These are phyloP conservation scores for Rhizophagus clarus DNA, from an alignment of 192 early-diverging fungal genomes.

Conservation along the genomic window DNA sequence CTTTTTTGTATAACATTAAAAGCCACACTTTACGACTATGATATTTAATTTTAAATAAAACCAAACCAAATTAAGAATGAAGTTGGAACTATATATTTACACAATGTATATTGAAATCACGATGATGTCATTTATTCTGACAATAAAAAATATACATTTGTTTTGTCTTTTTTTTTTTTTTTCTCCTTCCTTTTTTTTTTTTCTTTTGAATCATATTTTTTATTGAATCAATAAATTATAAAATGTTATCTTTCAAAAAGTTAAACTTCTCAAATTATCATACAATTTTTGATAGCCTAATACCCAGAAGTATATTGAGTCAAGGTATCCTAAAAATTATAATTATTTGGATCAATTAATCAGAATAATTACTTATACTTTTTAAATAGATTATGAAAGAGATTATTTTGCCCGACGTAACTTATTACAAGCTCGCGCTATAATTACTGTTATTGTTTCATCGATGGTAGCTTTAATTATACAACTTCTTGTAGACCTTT, in stretches of 20 bases:
- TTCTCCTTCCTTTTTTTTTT: no score
- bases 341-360: no score
- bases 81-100: no score
- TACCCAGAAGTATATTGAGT: background rate
- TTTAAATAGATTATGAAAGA: background rate
- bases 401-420: constrained; percentile 1
- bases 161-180: no score
- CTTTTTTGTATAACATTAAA: no score
- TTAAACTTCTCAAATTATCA: background rate
- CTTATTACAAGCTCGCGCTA: constrained; percentile 1
- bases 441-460: constrained; percentile 3
- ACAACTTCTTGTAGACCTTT: background rate
- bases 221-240: background rate
- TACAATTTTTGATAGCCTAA: background rate
- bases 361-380: background rate
- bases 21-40: no score
- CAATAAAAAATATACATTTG: background rate
- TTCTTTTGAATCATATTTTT: background rate
- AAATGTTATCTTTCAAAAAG: background rate
- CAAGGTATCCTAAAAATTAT: background rate
- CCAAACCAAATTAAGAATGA: background rate
- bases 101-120: background rate
- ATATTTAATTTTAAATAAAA: background rate
- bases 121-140: background rate
- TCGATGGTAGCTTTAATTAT: background rate